Conservation (phyloP, 148 eudicot genomes). For the Cornus suecica region DNA sequence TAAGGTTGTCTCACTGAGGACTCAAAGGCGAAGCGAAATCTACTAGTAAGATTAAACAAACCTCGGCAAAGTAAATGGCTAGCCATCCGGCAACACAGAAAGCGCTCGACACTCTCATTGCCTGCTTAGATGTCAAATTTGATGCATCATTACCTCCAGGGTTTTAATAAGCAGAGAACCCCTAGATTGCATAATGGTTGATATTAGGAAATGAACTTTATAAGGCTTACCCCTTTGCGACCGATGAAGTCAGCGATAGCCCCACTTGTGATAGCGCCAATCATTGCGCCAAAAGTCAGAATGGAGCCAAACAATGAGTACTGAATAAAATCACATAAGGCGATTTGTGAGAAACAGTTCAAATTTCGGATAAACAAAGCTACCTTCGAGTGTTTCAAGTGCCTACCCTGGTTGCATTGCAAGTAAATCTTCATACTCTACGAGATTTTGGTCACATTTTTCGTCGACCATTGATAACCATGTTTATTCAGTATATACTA, state of each 20-base stretch:
- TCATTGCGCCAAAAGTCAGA: constrained; percentile 88
- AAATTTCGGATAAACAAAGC: too few relatives aligned
- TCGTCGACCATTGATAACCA: background rate
- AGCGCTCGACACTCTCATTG: constrained; percentile 64
- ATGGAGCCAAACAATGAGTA: constrained; percentile 86
- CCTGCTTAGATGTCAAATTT: constrained; percentile 42
- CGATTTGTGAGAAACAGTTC: background rate
- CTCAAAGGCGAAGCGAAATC: background rate
- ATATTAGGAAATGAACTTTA: background rate
- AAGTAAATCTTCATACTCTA: background rate
- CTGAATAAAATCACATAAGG: constrained; percentile 34
- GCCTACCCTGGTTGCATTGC: background rate
- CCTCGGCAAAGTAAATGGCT: constrained; percentile 83
- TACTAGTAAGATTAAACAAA: constrained; percentile 12
- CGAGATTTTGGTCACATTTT: background rate
- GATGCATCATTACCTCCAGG: background rate
- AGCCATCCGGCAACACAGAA: constrained; percentile 90
- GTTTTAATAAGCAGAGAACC: background rate
- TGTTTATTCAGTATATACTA: background rate
- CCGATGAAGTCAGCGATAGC: constrained; percentile 78
- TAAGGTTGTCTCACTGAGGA: background rate
- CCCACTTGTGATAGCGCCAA: constrained; percentile 92
- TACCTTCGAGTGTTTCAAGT: too few relatives aligned
- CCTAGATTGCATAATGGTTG: background rate
- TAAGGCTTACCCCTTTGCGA: constrained; percentile 79